These are phyloP conservation scores for Bretziella fagacearum DNA, from an alignment of 2,329 filamentous ascomycete genomes.

Conservation along the genomic window DNA sequence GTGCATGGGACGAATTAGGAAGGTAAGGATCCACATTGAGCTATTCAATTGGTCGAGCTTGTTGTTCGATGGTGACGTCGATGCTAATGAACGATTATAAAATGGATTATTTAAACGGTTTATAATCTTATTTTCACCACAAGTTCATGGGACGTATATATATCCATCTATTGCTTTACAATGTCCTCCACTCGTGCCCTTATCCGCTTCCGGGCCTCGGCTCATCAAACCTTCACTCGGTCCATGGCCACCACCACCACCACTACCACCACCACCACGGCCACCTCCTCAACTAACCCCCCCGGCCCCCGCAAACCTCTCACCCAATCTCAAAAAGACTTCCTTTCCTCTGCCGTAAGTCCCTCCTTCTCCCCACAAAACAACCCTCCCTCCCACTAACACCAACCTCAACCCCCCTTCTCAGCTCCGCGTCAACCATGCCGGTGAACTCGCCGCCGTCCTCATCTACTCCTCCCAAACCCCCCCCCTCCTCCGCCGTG, in stretches of 20 bases:
- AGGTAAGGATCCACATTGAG: neutral
- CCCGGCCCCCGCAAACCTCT: slow-evolving; percentile 40
- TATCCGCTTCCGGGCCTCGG: neutral
- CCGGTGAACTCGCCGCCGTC: slow-evolving; percentile 89
- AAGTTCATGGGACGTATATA: no score
- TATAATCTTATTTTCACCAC: no score
- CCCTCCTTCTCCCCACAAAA: neutral
- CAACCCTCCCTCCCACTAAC: no score
- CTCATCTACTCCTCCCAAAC: slow-evolving; percentile 87
- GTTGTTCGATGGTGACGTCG: neutral
- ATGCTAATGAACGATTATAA: no score
- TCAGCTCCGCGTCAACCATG: slow-evolving; percentile 85
- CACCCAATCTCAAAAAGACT: slow-evolving; percentile 53
- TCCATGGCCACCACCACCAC: neutral
- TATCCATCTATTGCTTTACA: neutral
- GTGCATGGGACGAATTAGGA: neutral
- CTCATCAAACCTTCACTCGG: neutral
- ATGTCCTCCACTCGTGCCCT: neutral
- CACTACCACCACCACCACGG: slow-evolving; percentile 13
- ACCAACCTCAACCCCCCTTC: no score
- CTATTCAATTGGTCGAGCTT: neutral
- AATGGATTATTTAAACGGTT: neutral
- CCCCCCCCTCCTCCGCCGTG: slow-evolving; percentile 57
- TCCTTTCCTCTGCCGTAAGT: slow-evolving; percentile 47
- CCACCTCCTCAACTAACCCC: slow-evolving; percentile 20